Evolutionary conservation across 2,329 filamentous ascomycete genomes (phyloP).

Genomic region (Colletotrichum gloeosporioides): DNA sequence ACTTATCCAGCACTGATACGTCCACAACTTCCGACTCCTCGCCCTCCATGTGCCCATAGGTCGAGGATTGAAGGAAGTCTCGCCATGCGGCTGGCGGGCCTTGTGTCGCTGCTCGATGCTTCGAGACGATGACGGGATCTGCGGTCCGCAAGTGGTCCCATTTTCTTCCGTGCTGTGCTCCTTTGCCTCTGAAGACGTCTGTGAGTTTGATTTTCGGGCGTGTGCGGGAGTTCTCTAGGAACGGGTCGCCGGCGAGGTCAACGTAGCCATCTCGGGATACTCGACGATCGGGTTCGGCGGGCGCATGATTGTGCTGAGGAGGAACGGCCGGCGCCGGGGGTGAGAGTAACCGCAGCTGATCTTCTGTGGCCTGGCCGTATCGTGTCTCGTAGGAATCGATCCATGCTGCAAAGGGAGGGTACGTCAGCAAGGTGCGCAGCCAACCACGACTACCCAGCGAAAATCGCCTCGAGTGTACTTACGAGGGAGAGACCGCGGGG

Average conservation of each 20-base stretch:
- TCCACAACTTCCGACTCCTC: constrained; percentile 56
- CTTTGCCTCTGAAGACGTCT: constrained; percentile 50
- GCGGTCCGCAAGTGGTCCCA: constrained; percentile 66
- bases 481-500: constrained; percentile 34
- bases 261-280: constrained; percentile 56
- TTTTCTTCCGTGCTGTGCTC: constrained; percentile 56
- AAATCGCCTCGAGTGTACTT: background rate
- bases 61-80: constrained; percentile 58
- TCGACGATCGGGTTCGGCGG: constrained; percentile 43
- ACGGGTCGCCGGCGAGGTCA: constrained; percentile 41
- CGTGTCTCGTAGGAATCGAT: constrained; percentile 52
- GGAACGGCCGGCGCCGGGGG: constrained; percentile 42
- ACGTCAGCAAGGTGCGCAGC: constrained; percentile 12
- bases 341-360: constrained; percentile 43
- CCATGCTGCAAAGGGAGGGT: constrained; percentile 43
- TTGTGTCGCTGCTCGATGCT: constrained; percentile 45
- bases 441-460: background rate
- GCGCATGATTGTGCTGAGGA: constrained; percentile 48
- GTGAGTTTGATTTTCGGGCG: constrained; percentile 44
- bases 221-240: constrained; percentile 37
- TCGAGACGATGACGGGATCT: constrained; percentile 64
- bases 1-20: constrained; percentile 46
- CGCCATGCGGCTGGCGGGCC: constrained; percentile 54
- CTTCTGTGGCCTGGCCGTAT: constrained; percentile 40
- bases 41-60: constrained; percentile 52